Percentiles rank a stretch among this genome's conserved stretches.
phyloP scores from a whole-genome alignment of 805 yeast genomes.

The Spencermartinsiella europaea region DNA sequence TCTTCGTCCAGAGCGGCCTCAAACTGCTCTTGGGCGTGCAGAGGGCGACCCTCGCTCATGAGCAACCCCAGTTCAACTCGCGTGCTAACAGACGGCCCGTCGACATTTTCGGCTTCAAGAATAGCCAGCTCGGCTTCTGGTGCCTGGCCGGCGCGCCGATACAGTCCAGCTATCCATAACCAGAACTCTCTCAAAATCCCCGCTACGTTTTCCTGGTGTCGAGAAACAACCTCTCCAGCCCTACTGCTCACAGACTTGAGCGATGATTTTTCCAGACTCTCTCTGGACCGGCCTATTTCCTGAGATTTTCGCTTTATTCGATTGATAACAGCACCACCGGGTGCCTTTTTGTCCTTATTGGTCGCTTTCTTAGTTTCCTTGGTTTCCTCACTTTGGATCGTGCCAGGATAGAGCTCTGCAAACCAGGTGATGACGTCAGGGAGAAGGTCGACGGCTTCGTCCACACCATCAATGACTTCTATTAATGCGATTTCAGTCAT shows the following conservation, averaged over 20 bases:
- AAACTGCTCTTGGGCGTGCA: slow-evolving; percentile 54
- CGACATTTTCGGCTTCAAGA: slow-evolving; percentile 58
- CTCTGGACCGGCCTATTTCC: not conserved
- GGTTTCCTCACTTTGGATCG: not conserved
- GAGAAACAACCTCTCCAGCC: not conserved
- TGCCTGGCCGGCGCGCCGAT: slow-evolving; percentile 47
- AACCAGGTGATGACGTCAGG: slow-evolving; percentile 61
- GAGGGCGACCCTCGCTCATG: slow-evolving; percentile 36
- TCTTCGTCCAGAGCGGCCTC: slow-evolving; percentile 55
- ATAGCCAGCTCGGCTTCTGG: slow-evolving; percentile 68
- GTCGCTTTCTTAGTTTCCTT: not conserved
- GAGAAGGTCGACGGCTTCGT: slow-evolving; percentile 56
- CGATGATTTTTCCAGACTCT: not conserved
- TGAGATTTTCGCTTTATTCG: not conserved
- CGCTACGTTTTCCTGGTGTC: not conserved
- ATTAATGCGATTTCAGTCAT: slow-evolving; percentile 69
- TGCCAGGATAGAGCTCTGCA: slow-evolving; percentile 41
- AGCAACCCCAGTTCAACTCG: slow-evolving; percentile 47
- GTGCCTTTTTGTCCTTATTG: not conserved
- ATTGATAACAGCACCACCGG: not conserved
- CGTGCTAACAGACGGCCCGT: slow-evolving; percentile 44
- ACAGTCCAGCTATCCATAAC: slow-evolving; percentile 68
- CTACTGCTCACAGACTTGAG: not conserved
- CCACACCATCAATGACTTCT: slow-evolving; percentile 54
- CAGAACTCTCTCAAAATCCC: slow-evolving; percentile 43